Evolutionary conservation across 1,284 basidiomycete species (phyloP), one percentile per base, ranked within the genome.

Genomic region (Anthracocystis panici-leucophaei): DNA sequence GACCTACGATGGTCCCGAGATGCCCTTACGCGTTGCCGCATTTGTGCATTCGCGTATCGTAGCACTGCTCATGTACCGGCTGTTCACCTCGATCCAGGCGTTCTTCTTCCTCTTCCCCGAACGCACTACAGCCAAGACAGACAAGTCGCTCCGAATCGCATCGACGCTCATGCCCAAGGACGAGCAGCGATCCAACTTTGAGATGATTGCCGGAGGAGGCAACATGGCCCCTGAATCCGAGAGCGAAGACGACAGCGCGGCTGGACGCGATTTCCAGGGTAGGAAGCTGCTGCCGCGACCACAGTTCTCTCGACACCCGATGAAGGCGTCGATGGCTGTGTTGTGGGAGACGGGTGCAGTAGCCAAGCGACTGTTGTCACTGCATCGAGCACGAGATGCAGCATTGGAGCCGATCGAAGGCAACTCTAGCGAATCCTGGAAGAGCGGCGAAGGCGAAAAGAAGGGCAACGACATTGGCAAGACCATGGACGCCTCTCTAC

Each of bases 391-490:
- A 1, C 62, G 75, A 25, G 70, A 69, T 49, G 73, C 74, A 20
- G 73, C 74, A 29, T 27, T 75, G 35, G 58, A 67, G 27, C 63
- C 72, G 1, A 58, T 75, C 35, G 68, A 75, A 33, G 75, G 63
- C 31, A 40, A 21, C 23, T 29, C 46, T 9, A 14, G 14, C 33
- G 57, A 59, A 11, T 16, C 33, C 14, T 65, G 53, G 57, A 57
- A 62, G 48, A 40, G 33, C 18, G 65, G 56, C 41, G 65, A 74
- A 10, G 61, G 42, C 29, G 75, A 71, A 54, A 64, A 77, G 70
- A 74, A 52, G 35, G 79, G 79, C 44, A 79, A 76, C 44, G 77
- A 74, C 29, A 71, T 76, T 16, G 79, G 79, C 38, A 64, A 63
- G 46, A 66, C 75, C 35, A 70, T 80, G 65, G 65, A 67, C 20